Evolutionary conservation across 1,284 basidiomycete species (phyloP), one percentile per base, ranked within the genome.

Genomic region (Pisolithus thermaeus): DNA sequence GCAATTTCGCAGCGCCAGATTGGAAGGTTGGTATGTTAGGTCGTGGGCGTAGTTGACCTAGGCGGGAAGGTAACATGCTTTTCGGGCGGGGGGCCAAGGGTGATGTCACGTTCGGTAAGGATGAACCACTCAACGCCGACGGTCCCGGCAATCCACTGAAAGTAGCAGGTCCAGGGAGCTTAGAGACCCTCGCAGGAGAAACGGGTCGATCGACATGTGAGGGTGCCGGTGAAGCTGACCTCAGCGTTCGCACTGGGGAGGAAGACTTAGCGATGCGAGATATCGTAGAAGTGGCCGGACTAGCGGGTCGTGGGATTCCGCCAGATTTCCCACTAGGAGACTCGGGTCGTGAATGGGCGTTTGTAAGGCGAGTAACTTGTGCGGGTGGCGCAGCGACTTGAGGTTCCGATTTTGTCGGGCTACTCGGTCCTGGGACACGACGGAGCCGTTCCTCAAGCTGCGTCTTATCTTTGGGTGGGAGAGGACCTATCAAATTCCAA

Each of bases 401-500:
- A 20, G 58, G 58, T 47, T 81, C 79, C 38, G 65, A 59, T 55
- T 73, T 78, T 30, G 75, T 74, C 51, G 76, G 74, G 47, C 72
- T 76, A 58, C 77, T 81, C 40, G 82, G 80, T 8, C 83, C 84
- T 20, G 84, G 75, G 7, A 92, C 84, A 39, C 93, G 84, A 56
- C 92, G 87, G 20, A 97, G 71, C 16, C 92, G 81, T 65, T 96
- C 94, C 66, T 96, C 92, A 27, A 97, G 76, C 62, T 96, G 89
- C 14, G 91, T 91, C 66, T 89, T 91, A 61, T 96, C 93, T 66
- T 95, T 96, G 1, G 87, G 75, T 32, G 88, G 81, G 38, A 97
- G 70, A 4, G 77, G 63, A 3, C 92, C 92, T 36, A 94, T 87
- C 11, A 87, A 70, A 16, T 80, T 75, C 88, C 90, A 95, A 12